Evolutionary conservation across 352 stramenopile species (phyloP), one percentile per base, ranked within the genome.

Genomic region (Globisporangium irregulare): DNA sequence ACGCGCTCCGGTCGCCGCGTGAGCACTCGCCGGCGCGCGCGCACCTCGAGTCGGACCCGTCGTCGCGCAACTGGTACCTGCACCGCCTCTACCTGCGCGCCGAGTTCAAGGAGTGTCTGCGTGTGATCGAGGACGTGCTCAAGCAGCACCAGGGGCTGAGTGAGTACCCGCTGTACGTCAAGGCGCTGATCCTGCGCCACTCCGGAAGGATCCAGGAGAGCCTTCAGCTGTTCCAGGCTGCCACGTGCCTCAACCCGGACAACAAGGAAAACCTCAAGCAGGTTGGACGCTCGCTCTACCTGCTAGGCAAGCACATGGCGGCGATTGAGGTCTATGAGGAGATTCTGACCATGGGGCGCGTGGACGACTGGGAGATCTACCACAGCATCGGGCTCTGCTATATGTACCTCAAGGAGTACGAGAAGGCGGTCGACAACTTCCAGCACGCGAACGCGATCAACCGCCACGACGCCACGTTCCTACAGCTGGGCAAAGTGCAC

Each of bases 261-360:
- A 98, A 97, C 77, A 87, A 94, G 59, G 79, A 92, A 55, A 97
- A 98, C 71, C 72, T 98, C 36, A 98, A 98, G 75, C 92, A 98
- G 78, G 84, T 92, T 43, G 87, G 84, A 8, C 72, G 84, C 4
- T 93, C 86, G 50, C 69, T 94, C 24, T 94, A 93, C 59, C 60
- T 95, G 38, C 62, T 98, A 62, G 91, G 93, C 46, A 97, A 97
- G 68, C 90, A 97, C 78, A 94, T 87, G 24, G 86, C 86, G 4
- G 92, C 93, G 18, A 89, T 98, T 67, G 93, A 71, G 8, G 91
- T 97, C 54, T 97, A 96, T 72, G 86, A 97, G 59, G 89, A 97
- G 76, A 94, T 95, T 62, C 66, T 95, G 58, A 88, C 91, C 53
- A 84, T 92, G 75, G 74, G 80, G 0, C 80, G 79, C 20, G 66